Conservation (phyloP, 805 yeast genomes). For the Myxozyma geophila region DNA sequence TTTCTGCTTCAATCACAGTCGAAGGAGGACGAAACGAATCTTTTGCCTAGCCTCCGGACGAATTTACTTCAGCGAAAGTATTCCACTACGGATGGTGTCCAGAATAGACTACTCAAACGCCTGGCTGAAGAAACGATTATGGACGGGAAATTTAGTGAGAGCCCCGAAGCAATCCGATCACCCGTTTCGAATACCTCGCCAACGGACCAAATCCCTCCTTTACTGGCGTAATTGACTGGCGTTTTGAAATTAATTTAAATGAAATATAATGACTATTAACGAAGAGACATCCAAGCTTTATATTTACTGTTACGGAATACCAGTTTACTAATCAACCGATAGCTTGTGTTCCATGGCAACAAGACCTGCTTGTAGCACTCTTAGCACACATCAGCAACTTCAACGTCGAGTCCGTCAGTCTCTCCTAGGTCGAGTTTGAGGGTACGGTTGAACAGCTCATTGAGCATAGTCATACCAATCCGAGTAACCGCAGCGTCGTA, state of each 20-base stretch:
- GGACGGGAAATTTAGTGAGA: conserved; percentile 32
- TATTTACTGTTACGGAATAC: background rate
- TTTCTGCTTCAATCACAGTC: conserved; percentile 41
- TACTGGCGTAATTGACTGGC: background rate
- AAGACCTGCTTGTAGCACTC: background rate
- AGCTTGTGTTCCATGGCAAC: background rate
- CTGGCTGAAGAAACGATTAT: conserved; percentile 29
- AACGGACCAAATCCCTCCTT: conserved; percentile 15
- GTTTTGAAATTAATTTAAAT: background rate
- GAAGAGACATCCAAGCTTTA: background rate
- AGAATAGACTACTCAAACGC: conserved; percentile 12
- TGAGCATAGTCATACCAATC: conserved; percentile 67
- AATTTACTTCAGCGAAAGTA: conserved; percentile 11
- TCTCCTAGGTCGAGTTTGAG: conserved; percentile 71
- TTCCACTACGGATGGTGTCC: conserved; percentile 6
- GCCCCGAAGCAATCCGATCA: conserved; percentile 31
- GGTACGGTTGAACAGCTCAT: conserved; percentile 71
- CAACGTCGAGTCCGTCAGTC: conserved; percentile 55
- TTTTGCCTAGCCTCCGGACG: conserved; percentile 40
- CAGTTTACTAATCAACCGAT: no score
- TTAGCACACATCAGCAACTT: conserved; percentile 68
- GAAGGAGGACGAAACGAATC: conserved; percentile 41
- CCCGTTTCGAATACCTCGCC: conserved; percentile 20
- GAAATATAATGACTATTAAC: background rate
- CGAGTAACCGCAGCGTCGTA: conserved; percentile 78